A percentile compares a stretch with the other conserved stretches of the same genome.
phyloP scores from a whole-genome alignment of 2,329 filamentous ascomycete species.

The Calonectria multiphialidica region DNA sequence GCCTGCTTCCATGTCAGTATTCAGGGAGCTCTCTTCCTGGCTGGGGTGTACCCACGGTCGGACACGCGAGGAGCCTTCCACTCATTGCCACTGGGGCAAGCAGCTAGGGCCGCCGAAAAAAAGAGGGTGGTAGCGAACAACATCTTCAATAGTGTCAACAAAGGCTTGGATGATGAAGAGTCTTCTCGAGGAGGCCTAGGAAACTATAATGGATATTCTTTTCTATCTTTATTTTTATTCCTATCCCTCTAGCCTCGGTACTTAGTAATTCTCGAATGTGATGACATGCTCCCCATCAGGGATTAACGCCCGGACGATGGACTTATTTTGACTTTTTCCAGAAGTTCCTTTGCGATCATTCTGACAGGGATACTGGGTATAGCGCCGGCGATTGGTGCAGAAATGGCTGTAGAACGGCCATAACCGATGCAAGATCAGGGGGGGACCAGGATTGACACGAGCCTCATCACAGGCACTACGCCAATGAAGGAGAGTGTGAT shows the following conservation, averaged over 20 bases:
- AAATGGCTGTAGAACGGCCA: conserved; percentile 25
- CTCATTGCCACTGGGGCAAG: conserved; percentile 29
- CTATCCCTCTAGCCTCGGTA: neutral
- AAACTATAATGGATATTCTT: conserved; percentile 8
- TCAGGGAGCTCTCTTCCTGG: neutral
- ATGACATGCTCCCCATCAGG: neutral
- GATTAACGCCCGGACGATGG: conserved; percentile 3
- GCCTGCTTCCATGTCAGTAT: conserved; percentile 21
- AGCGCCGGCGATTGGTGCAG: neutral
- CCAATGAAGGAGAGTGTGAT: conserved; percentile 3
- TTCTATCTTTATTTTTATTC: neutral
- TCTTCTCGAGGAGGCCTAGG: neutral
- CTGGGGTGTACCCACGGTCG: conserved; percentile 27
- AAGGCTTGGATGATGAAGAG: neutral
- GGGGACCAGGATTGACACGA: conserved; percentile 12
- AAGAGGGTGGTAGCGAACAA: conserved; percentile 31
- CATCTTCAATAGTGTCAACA: conserved; percentile 17
- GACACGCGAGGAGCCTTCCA: conserved; percentile 27
- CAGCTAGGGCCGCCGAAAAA: conserved; percentile 26
- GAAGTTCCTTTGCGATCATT: neutral
- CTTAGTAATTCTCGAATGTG: neutral
- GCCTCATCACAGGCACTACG: neutral
- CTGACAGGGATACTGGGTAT: neutral
- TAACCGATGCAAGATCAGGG: conserved; percentile 7
- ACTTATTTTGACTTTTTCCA: conserved; percentile 3